A percentile compares a stretch with the other conserved stretches of the same genome.
Conservation (phyloP, 1,284 basidiomycete species). For the Puccinia coronata region DNA sequence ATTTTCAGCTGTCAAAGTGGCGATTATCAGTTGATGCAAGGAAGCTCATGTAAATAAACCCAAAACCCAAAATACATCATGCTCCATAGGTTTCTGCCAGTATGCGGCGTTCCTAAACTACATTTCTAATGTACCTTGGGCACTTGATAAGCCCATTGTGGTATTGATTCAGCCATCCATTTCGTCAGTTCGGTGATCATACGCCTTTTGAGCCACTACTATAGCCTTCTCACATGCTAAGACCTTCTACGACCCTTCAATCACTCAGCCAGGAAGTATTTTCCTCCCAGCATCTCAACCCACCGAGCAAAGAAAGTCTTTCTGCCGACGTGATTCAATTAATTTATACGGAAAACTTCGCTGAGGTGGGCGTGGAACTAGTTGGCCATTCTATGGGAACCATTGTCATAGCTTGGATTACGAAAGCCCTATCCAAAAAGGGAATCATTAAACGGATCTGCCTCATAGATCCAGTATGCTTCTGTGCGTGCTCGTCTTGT, state of each 20-base stretch:
- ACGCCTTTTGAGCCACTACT: neutral
- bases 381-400: slow-evolving; percentile 58
- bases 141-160: slow-evolving; percentile 53
- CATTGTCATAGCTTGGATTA: slow-evolving; percentile 55
- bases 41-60: neutral
- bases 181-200: slow-evolving; percentile 18
- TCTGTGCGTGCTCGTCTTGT: slow-evolving; percentile 54
- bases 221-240: neutral
- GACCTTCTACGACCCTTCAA: neutral
- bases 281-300: slow-evolving; percentile 53
- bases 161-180: slow-evolving; percentile 56
- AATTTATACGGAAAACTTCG: slow-evolving; percentile 51
- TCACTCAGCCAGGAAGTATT: slow-evolving; percentile 54
- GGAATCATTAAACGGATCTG: slow-evolving; percentile 41
- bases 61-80: neutral
- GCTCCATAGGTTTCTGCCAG: slow-evolving; percentile 27
- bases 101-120: slow-evolving; percentile 30
- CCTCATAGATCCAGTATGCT: slow-evolving; percentile 53
- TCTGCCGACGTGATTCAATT: slow-evolving; percentile 52
- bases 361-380: slow-evolving; percentile 52
- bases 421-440: slow-evolving; percentile 54
- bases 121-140: slow-evolving; percentile 38
- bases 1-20: neutral
- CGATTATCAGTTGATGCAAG: neutral
- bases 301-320: slow-evolving; percentile 55